Evolutionary conservation across 768 basidiomycete genomes (phyloP).

Genomic region (Suillus plorans): DNA sequence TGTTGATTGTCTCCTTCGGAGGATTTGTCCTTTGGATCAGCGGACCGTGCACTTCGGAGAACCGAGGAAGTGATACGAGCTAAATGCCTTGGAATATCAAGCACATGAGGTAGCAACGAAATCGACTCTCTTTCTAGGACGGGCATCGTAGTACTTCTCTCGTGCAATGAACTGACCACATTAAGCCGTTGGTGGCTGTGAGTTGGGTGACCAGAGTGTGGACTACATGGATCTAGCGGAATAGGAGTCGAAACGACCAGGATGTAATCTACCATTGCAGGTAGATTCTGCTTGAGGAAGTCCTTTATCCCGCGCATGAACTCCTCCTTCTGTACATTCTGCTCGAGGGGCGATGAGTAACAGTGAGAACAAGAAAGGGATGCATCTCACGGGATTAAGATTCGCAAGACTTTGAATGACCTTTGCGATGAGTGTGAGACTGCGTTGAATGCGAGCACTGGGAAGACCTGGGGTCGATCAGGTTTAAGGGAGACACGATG

Average conservation of each 20-base stretch:
- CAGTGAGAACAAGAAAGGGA: constrained; percentile 4
- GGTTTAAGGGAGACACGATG: constrained; percentile 8
- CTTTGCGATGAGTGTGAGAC: constrained; percentile 82
- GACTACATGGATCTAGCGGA: constrained; percentile 22
- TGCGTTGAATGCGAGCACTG: constrained; percentile 65
- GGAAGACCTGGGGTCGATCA: constrained; percentile 56
- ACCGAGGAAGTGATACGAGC: constrained; percentile 75
- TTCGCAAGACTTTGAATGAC: constrained; percentile 90
- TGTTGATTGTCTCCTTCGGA: constrained; percentile 37
- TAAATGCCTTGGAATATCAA: constrained; percentile 79
- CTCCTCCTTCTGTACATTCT: constrained; percentile 75
- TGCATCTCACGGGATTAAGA: constrained; percentile 60
- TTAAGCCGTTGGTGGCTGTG: constrained; percentile 53
- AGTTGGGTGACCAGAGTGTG: constrained; percentile 25
- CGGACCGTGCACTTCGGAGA: constrained; percentile 56
- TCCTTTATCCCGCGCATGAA: constrained; percentile 77
- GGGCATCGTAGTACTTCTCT: constrained; percentile 55
- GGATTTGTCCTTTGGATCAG: constrained; percentile 36
- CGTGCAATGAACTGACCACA: constrained; percentile 54
- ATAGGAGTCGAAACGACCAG: constrained; percentile 62
- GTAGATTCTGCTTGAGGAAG: constrained; percentile 62
- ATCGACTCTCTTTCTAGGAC: constrained; percentile 68
- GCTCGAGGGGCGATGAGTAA: constrained; percentile 5
- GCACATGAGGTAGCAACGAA: constrained; percentile 67
- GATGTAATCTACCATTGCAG: constrained; percentile 81